Base-by-base conservation (phyloP, 2,329 filamentous ascomycete genomes). In the Curvularia sp. region DNA sequence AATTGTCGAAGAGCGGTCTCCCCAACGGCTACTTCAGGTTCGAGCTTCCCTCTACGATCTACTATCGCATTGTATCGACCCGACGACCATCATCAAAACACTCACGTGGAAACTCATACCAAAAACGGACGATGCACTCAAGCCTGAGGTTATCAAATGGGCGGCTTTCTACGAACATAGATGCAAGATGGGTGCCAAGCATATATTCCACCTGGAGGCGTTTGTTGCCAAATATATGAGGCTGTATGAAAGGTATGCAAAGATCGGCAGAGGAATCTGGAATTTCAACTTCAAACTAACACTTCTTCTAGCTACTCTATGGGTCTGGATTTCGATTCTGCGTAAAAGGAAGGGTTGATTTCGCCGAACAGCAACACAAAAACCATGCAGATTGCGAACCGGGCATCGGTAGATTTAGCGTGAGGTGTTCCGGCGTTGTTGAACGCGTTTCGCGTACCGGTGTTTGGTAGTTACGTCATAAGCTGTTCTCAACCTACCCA, bases 151-250 rank as follows among this genome's bases (percentile, higher is more conserved):
- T 4, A 90, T 99, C 66, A 92, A 90, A 74, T 99, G 95, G 95
- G 91, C 92, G 4, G 93, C 95, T 0, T 98, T 97, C 73, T 99
- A 96, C 77, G 96, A 99, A 78, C 95, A 99, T 77, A 86, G 95
- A 61, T 91, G 98, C 79, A 91, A 91, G 75, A 90, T 90, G 68
- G 95, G 95, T 51, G 93, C 81, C 63, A 99, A 99, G 84, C 91
- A 96, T 58, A 98, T 99, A 63, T 99, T 99, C 79, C 96, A 99
- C 74, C 82, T 99, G 4, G 96, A 99, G 79, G 95, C 95, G 3
- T 99, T 99, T 78, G 95, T 99, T 58, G 94, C 94, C 57, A 98
- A 97, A 81, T 97, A 98, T 76, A 98, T 99, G 94, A 87, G 94
- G 68, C 87, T 98, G 67, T 86, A 94, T 63, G 95, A 99, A 82